These are phyloP conservation scores for Penicillium freii DNA, from an alignment of 2,329 filamentous ascomycete genomes.

Conservation along the genomic window DNA sequence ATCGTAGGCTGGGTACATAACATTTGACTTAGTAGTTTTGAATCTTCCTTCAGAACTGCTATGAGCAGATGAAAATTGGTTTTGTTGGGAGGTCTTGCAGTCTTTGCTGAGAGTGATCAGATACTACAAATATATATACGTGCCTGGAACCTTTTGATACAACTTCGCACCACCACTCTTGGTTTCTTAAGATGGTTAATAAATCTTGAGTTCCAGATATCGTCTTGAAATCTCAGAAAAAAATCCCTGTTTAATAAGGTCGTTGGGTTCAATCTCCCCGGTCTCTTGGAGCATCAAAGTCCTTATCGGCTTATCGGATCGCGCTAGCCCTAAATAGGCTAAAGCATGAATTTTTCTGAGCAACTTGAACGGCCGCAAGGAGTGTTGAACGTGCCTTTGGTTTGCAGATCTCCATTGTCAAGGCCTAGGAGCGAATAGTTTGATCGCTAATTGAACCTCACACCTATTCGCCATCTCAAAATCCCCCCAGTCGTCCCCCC, in stretches of 20 bases:
- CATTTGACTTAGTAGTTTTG: not conserved
- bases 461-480: not conserved
- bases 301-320: slow-evolving; percentile 24
- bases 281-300: not conserved
- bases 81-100: not conserved
- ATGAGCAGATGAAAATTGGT: not conserved
- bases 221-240: not conserved
- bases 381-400: slow-evolving; percentile 10
- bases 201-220: not conserved
- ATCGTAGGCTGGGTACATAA: not conserved
- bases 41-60: no score
- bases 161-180: not conserved
- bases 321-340: slow-evolving; percentile 21
- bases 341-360: slow-evolving; percentile 17
- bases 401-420: slow-evolving; percentile 4
- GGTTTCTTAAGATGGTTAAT: not conserved
- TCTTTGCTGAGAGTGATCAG: not conserved
- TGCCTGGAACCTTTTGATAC: not conserved
- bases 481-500: not conserved
- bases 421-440: not conserved
- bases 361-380: slow-evolving; percentile 13
- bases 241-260: not conserved
- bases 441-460: not conserved
- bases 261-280: not conserved
- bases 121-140: not conserved